Evolutionary conservation across 352 stramenopile species (phyloP).

Genomic region (Phytophthora foliorum): DNA sequence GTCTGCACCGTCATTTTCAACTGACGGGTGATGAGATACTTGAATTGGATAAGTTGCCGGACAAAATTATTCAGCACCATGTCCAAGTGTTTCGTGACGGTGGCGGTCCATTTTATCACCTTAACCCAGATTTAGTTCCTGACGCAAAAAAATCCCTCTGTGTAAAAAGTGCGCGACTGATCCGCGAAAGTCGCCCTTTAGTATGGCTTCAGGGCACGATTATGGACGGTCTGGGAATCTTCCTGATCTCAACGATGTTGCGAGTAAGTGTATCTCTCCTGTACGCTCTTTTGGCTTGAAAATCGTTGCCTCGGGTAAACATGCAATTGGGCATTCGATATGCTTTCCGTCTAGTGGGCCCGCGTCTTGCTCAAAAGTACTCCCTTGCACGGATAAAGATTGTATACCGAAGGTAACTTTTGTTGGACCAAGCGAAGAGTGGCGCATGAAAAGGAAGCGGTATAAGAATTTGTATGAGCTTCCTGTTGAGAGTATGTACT

Average conservation of each 20-base stretch:
- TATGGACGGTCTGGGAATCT: conserved; percentile 1
- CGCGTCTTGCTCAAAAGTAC: not conserved
- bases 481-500: conserved; percentile 7
- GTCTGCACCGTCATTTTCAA: not conserved
- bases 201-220: conserved; percentile 20
- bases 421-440: conserved; percentile 2
- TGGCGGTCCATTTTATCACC: conserved; percentile 1
- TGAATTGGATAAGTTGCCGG: no score
- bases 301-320: conserved; percentile 3
- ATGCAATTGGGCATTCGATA: conserved; percentile 7
- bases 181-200: not conserved
- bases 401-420: conserved; percentile 12
- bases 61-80: not conserved
- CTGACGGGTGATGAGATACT: not conserved
- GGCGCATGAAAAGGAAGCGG: not conserved
- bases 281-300: not conserved
- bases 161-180: conserved; percentile 2
- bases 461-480: conserved; percentile 2
- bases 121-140: conserved; percentile 12
- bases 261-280: conserved; percentile 12
- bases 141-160: not conserved
- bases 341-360: conserved; percentile 10
- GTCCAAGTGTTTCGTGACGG: conserved; percentile 2
- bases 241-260: conserved; percentile 3
- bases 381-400: not conserved